These are phyloP conservation scores for Russula virescens DNA, from an alignment of 768 basidiomycete genomes.

Conservation along the genomic window DNA sequence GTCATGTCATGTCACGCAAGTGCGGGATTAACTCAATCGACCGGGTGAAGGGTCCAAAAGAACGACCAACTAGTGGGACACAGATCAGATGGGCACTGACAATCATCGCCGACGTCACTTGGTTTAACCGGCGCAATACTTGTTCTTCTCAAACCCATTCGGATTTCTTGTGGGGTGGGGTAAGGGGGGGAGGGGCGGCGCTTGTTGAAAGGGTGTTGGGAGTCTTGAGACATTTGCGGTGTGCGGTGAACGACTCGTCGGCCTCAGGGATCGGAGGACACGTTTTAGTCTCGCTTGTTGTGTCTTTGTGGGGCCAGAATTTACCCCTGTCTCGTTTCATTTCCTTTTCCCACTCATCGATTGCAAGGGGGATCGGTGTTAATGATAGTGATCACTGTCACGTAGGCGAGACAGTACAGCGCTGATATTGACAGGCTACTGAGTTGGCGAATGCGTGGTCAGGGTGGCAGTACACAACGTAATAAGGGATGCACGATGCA, in stretches of 20 bases:
- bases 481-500: neutral
- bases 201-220: neutral
- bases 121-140: too few relatives aligned
- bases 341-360: neutral
- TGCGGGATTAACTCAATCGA: slow-evolving; percentile 1
- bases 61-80: too few relatives aligned
- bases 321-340: neutral
- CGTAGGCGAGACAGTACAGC: neutral
- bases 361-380: neutral
- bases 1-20: too few relatives aligned
- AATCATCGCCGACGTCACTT: slow-evolving; percentile 9
- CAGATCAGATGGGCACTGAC: neutral
- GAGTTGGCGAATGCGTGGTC: neutral
- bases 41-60: neutral
- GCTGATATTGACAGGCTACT: neutral
- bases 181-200: too few relatives aligned
- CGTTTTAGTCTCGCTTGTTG: too few relatives aligned
- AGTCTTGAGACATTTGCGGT: too few relatives aligned
- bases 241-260: too few relatives aligned
- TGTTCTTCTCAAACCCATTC: neutral
- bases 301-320: too few relatives aligned
- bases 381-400: neutral
- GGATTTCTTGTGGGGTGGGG: slow-evolving; percentile 13
- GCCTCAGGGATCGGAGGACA: too few relatives aligned
- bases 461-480: neutral